Base-by-base conservation (phyloP, 345 rosid genomes). In the Boechera divaricarpa region DNA sequence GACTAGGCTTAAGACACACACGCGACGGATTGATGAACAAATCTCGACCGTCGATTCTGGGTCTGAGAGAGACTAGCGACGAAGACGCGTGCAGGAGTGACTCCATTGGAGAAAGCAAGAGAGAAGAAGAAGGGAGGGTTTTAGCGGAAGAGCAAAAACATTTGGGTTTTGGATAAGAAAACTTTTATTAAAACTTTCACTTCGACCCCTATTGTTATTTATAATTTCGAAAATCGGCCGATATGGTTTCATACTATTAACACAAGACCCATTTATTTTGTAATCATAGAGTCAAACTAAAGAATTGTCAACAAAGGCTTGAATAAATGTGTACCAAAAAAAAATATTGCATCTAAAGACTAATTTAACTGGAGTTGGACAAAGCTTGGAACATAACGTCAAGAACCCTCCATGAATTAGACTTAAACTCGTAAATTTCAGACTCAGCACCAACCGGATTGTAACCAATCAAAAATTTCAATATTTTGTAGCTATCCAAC, bases 91-190 rank as follows among this genome's bases (percentile, higher is more conserved):
- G 85, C n/a, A 83, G 59, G 32, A 90, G 82, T 7, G 87, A 74
- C 79, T 86, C 87, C 95, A 90, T 90, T 56, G 71, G 70, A 72
- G 65, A n/a, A 52, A 65, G 38, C 33, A 63, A 45, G 12, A 53
- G 18, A 16, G 42, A 31, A 38, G 53, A 33, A 33, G 63, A 5
- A 45, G 63, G 33, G 21, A 24, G 66, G 81, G 69, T 59, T 72
- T 78, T 65, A 65, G 32, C 56, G 0, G 0, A 71, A 56, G 56
- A 72, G 57, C 52, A 12, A 0, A 1, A 4, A 16, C 8, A 4
- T 65, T 59, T 13, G 36, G 66, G 66, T 67, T 44, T 73, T 42
- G 82, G 82, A 79, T 79, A 79, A 79, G 82, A 67, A 68, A 41
- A 2, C 21, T 44, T 79, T 9, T 31, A 36, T 12, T 28, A 28